phyloP scores from a whole-genome alignment of 2,329 filamentous ascomycete genomes.

The Botryosphaeria agaves region DNA sequence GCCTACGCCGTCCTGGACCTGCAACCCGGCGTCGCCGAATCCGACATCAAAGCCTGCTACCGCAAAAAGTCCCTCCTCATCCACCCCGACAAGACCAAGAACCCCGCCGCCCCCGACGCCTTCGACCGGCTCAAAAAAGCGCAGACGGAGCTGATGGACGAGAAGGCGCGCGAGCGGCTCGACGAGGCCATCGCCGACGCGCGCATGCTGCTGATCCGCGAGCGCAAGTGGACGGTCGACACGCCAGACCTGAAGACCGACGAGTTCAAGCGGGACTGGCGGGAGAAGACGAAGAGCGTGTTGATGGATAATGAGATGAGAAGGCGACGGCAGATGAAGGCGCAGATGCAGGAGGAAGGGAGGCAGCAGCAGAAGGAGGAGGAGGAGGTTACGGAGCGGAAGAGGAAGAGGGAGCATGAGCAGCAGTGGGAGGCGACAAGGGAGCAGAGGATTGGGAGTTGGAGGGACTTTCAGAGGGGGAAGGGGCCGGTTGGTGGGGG shows the following conservation, averaged over 20 bases:
- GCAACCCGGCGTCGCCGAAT: slow-evolving; percentile 85
- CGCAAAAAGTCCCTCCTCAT: slow-evolving; percentile 98
- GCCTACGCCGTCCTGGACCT: slow-evolving; percentile 89
- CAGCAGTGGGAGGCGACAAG: slow-evolving; percentile 89
- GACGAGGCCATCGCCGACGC: slow-evolving; percentile 95
- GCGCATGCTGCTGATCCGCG: slow-evolving; percentile 82
- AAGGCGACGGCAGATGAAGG: slow-evolving; percentile 70
- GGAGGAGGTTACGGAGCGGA: slow-evolving; percentile 53
- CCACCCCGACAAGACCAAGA: slow-evolving; percentile 94
- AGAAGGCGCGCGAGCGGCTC: slow-evolving; percentile 71
- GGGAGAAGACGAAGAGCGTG: slow-evolving; percentile 75
- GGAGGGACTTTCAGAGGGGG: slow-evolving; percentile 75
- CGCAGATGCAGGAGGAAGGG: slow-evolving; percentile 92
- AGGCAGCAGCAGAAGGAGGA: slow-evolving; percentile 74
- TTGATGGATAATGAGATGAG: slow-evolving; percentile 86
- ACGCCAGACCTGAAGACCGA: slow-evolving; percentile 71
- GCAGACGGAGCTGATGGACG: slow-evolving; percentile 78
- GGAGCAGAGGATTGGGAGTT: slow-evolving; percentile 82
- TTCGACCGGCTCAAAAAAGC: slow-evolving; percentile 96
- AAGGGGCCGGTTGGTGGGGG: slow-evolving; percentile 15
- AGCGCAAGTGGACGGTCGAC: slow-evolving; percentile 85
- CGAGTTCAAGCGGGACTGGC: slow-evolving; percentile 72
- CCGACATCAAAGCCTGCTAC: slow-evolving; percentile 87
- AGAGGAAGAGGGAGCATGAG: slow-evolving; percentile 62
- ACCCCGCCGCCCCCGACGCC: slow-evolving; percentile 78